A percentile compares a stretch with the other conserved stretches of the same genome.
These are phyloP conservation scores for Pistacia atlantica DNA, from an alignment of 345 rosid species.

Conservation along the genomic window DNA sequence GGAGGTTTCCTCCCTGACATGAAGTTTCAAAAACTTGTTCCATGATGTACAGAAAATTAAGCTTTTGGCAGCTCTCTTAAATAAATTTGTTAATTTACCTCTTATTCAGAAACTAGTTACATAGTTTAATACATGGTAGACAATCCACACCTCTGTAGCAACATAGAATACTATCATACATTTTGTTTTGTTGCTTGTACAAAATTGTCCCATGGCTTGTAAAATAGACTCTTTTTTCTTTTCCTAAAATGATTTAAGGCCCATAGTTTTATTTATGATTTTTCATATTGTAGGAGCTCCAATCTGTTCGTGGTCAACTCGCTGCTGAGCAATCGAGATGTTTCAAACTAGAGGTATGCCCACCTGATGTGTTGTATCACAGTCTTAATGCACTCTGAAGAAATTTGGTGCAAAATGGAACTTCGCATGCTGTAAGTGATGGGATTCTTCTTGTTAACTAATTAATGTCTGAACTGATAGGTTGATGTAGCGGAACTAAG, in stretches of 20 bases:
- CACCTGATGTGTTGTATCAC: not conserved
- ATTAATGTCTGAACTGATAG: slow-evolving; percentile 43
- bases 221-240: not conserved
- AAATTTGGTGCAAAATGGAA: not conserved
- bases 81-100: not conserved
- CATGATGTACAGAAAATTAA: not conserved
- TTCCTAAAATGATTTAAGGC: not conserved
- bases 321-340: slow-evolving; percentile 96
- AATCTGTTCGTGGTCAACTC: slow-evolving; percentile 92
- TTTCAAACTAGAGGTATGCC: slow-evolving; percentile 91
- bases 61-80: not conserved
- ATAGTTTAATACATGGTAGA: too few relatives aligned
- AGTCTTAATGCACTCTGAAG: too few relatives aligned
- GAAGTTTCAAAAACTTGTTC: not conserved
- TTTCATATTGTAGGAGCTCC: slow-evolving; percentile 70
- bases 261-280: not conserved
- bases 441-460: slow-evolving; percentile 2
- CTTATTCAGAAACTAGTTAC: not conserved
- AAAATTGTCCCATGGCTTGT: not conserved
- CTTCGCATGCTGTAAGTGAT: not conserved
- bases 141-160: too few relatives aligned
- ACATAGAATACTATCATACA: not conserved
- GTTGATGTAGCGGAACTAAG: slow-evolving; percentile 96
- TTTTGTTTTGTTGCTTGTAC: not conserved
- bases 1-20: not conserved